These are phyloP conservation scores for Axilococcus clingmanii DNA, from an alignment of 139 green algal genomes.

Conservation along the genomic window DNA sequence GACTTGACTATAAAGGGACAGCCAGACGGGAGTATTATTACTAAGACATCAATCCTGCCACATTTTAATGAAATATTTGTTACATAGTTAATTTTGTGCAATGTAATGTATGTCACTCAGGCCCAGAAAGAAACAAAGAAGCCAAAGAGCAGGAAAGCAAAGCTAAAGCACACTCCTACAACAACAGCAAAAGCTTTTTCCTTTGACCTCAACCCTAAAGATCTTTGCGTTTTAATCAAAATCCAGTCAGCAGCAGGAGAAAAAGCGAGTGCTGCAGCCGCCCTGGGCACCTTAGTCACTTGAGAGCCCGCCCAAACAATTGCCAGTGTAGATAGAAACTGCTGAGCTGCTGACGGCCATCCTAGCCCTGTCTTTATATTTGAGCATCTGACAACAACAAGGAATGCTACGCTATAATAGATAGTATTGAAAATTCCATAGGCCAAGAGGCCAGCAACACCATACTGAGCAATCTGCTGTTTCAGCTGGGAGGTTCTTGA, in stretches of 20 bases:
- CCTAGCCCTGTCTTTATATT: conserved; percentile 11
- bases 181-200: conserved; percentile 13
- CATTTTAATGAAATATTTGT: too few species aligned
- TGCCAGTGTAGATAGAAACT: conserved; percentile 31
- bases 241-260: conserved; percentile 11
- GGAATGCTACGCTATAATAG: conserved; percentile 37
- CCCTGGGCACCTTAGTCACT: conserved; percentile 41
- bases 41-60: too few species aligned
- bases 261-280: conserved; percentile 6
- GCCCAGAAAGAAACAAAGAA: not conserved
- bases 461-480: too few species aligned
- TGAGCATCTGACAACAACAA: not conserved
- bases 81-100: too few species aligned
- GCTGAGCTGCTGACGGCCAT: not conserved
- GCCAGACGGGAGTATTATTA: too few species aligned
- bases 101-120: too few species aligned
- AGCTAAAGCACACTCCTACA: too few species aligned
- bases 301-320: conserved; percentile 56
- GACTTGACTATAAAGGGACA: too few species aligned
- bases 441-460: conserved; percentile 37
- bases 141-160: conserved; percentile 3
- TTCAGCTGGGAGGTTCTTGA: too few species aligned
- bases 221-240: not conserved
- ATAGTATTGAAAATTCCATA: conserved; percentile 58
- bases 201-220: conserved; percentile 2